Base-by-base conservation (phyloP, 1,284 basidiomycete genomes). In the Moesziomyces globuligerus region DNA sequence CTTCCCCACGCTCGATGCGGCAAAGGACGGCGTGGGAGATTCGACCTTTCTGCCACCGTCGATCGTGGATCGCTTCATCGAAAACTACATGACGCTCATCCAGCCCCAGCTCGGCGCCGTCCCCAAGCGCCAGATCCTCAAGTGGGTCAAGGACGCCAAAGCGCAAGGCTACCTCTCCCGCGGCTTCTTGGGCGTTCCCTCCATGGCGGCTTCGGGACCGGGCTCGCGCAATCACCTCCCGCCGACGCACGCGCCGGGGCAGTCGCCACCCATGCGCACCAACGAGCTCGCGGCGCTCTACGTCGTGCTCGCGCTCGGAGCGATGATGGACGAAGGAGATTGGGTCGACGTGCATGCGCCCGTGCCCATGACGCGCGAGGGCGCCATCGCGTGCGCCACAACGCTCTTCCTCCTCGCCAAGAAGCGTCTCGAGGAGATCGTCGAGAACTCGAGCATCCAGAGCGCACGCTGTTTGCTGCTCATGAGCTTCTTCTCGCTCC, bases 81-180 rank as follows among this genome's bases (percentile, higher is more conserved):
- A 72, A n/a, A 72, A 72, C 48, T 72, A 67, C 46, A 61, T 67
- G 62, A 60, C 49, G 2, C 55, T 72, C 28, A 64, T 72, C 43
- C 69, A 72, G 41, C 69, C 69, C 11, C 64, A 67, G 55, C 37
- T 72, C 13, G 58, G 48, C 9, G 64, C 53, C 3, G 51, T 67
- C 15, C 64, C 64, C 28, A 70, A 70, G 20, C 52, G 67, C 1
- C 67, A 70, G 50, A 70, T 70, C 40, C 37, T 70, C 41, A 70
- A 70, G 34, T 70, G 67, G 67, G 61, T 65, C 52, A 64, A 65
- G 29, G 60, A 64, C n/a, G 67, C 67, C 9, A 70, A 70, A 29
- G 61, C 67, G 23, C 47, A 53, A 17, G 67, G 67, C 13, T 52
- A 70, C 37, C 52, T 70, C 8, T 70, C 67, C n/a, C 60, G 67